Evolutionary conservation across 768 basidiomycete species (phyloP), one percentile per base, ranked within the genome.

Genomic region (Pleurotus pulmonarius): DNA sequence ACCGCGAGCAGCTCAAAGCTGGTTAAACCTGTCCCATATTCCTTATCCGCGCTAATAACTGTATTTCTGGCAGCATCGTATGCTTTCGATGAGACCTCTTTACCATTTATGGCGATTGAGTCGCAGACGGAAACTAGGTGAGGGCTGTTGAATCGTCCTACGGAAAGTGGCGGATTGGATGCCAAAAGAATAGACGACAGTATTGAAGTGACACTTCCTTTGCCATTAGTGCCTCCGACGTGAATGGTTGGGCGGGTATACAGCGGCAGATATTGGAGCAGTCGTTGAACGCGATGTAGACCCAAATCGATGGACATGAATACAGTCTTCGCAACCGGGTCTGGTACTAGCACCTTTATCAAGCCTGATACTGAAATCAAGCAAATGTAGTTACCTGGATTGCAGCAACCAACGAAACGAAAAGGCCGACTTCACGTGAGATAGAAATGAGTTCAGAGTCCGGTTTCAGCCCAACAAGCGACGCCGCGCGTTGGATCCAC

Each of bases 161-260:
- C 77, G 18, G 74, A 73, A 52, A 89, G 75, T 1, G 75, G 69
- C n/a, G 86, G 74, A 0, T 75, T 70, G 5, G 86, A 78, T 4
- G 77, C 70, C 4, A 67, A 65, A 6, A 98, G 73, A 63, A 92
- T 88, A 43, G 92, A 92, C 0, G 91, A 83, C 9, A 97, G 69
- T 37, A 94, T 75, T 4, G 88, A 87, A 1, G 93, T 86, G 11
- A 96, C 92, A 62, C 92, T 95, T 37, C 97, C 97, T 70, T 98
- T 99, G 7, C 96, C 96, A 70, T 99, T 98, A 0, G 97, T 99
- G 0, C 97, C 97, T 6, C 94, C 86, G 56, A 98, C 80, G 65
- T 99, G 97, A 37, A 91, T 76, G 0, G 94, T 92, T 0, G 94
- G 96, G 2, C 91, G 80, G 0, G 77, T 83, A 64, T 90, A 88